phyloP scores from a whole-genome alignment of 805 yeast species.

The Yarrowia alimentaria region DNA sequence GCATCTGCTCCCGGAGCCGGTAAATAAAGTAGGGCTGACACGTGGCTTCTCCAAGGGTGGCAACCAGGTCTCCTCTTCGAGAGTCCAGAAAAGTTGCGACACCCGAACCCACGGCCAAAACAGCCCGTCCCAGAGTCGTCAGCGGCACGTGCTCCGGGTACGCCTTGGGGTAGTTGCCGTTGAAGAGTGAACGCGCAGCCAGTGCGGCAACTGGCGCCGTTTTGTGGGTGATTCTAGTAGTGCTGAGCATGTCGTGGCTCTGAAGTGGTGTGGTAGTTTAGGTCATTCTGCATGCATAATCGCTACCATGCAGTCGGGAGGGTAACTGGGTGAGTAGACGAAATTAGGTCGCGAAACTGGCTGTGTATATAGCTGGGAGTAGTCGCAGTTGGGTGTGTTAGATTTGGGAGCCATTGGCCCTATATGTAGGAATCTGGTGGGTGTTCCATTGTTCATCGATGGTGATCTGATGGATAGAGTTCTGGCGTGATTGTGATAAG shows the following conservation, averaged over 20 bases:
- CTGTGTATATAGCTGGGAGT: no score
- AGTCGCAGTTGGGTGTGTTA: no score
- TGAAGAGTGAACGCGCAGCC: slow-evolving; percentile 11
- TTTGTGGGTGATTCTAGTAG: no score
- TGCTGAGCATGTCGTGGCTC: no score
- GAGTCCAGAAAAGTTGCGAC: slow-evolving; percentile 60
- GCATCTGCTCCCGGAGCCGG: slow-evolving; percentile 67
- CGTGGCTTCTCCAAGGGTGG: slow-evolving; percentile 75
- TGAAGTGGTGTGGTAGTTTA: slow-evolving; percentile 11
- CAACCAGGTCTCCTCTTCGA: slow-evolving; percentile 43
- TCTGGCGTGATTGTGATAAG: no score
- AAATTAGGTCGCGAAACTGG: no score
- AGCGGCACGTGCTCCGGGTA: slow-evolving; percentile 83
- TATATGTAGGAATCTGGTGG: no score
- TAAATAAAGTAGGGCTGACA: slow-evolving; percentile 69
- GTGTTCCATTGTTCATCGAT: no score
- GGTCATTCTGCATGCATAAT: no score
- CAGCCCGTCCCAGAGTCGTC: slow-evolving; percentile 55
- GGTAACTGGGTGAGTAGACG: no score
- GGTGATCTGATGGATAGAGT: slow-evolving; percentile 19
- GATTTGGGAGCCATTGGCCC: no score
- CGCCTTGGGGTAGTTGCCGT: slow-evolving; percentile 23
- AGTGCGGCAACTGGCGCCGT: slow-evolving; percentile 3
- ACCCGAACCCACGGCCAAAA: slow-evolving; percentile 71
- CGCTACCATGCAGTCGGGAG: no score